Evolutionary conservation across 2,329 filamentous ascomycete genomes (phyloP).

Genomic region (Neonectria magnoliae): DNA sequence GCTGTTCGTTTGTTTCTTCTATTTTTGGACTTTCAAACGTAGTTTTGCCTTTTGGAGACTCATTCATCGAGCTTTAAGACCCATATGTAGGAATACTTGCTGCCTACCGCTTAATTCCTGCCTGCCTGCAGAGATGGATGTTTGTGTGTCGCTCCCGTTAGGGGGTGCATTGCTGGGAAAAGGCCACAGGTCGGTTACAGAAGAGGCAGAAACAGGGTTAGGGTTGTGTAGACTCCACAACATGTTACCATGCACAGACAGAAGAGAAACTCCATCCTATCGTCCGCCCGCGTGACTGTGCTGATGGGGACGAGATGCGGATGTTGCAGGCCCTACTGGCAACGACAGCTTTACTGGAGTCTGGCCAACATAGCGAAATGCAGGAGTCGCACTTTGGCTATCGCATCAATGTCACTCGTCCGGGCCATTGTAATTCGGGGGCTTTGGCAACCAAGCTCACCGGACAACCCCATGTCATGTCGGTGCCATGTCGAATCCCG

Average conservation of each 20-base stretch:
- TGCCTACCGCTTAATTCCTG: not conserved
- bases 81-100: not conserved
- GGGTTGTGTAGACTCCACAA: not conserved
- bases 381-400: slow-evolving; percentile 11
- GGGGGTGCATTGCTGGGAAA: slow-evolving; percentile 10
- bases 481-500: slow-evolving; percentile 26
- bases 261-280: slow-evolving; percentile 13
- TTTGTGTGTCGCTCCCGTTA: not conserved
- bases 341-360: slow-evolving; percentile 2
- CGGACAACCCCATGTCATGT: slow-evolving; percentile 21
- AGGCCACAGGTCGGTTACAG: slow-evolving; percentile 6
- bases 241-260: slow-evolving; percentile 11
- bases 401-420: slow-evolving; percentile 12
- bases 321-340: slow-evolving; percentile 1
- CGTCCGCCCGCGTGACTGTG: slow-evolving; percentile 12
- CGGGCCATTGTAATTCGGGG: not conserved
- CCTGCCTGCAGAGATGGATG: not conserved
- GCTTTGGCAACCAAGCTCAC: slow-evolving; percentile 22
- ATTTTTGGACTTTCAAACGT: slow-evolving; percentile 16
- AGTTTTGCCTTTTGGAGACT: not conserved
- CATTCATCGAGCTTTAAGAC: not conserved
- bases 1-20: not conserved
- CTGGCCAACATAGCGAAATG: not conserved
- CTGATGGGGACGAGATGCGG: slow-evolving; percentile 3
- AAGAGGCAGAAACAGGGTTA: not conserved